Evolutionary conservation across 2,329 filamentous ascomycete genomes (phyloP), one percentile per base, ranked within the genome.

Genomic region (Phoma herbarum): DNA sequence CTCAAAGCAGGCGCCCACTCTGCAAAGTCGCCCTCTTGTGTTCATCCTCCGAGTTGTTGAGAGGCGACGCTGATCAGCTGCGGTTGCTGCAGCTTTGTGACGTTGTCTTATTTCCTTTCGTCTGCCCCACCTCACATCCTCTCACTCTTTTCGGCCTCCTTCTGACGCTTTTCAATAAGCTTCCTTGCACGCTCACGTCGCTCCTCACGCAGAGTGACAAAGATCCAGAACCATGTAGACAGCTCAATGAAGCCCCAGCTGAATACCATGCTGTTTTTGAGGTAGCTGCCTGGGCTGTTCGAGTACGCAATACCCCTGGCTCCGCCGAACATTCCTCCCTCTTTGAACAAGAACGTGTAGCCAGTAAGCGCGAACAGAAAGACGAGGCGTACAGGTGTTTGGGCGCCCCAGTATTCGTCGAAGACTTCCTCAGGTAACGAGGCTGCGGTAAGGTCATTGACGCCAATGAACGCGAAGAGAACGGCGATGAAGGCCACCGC

Each of bases 201-300:
- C 61, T 79, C 76, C 50, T 79, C 76, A 18, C 75, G 67, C 33
- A 79, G 51, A 29, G 73, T 69, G 18, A 77, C 55, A 52, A 73
- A 79, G 7, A 78, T 87, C 93, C 93, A 97, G 77, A 96, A 93
- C 92, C 93, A 97, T 61, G 85, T 85, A 65, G 92, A 82, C 75
- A 92, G 86, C 81, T 97, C 93, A 72, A 96, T 73, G 70, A 97
- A 95, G 9, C 87, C 88, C 78, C 92, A 95, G 0, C 90, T 88
- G 74, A 97, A 96, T 39, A 96, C 86, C 39, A 96, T 81, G 49
- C 92, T 86, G 74, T 96, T 96, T 80, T 93, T 92, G 68, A 97
- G 77, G 23, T 86, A 85, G 62, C 93, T 89, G 48, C 74, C 83
- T 70, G 62, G 69, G 52, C 60, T 73, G 52, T 46, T 62, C 60